These are phyloP conservation scores for Stenogyne calaminthoides DNA, from an alignment of 305 asterid genomes.

Conservation along the genomic window DNA sequence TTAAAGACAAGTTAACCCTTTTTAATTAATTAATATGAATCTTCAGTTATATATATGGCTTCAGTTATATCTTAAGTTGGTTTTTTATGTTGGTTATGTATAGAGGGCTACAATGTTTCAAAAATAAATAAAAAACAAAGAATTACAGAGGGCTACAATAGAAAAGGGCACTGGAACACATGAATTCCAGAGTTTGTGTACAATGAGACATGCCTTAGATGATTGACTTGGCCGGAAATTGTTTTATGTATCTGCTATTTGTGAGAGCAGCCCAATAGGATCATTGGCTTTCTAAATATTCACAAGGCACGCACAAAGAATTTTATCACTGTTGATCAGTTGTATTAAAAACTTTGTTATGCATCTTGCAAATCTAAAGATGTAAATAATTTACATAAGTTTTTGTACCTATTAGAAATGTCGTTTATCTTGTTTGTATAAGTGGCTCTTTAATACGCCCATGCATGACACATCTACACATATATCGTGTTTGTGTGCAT, in stretches of 20 bases:
- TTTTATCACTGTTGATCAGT: not conserved
- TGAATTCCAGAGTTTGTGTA: not conserved
- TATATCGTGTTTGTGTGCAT: not conserved
- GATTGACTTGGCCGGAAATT: not conserved
- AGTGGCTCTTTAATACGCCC: not conserved
- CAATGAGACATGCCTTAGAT: conserved; percentile 1
- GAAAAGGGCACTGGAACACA: not conserved
- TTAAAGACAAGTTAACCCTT: not conserved
- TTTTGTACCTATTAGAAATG: conserved; percentile 2
- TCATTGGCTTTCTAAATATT: not conserved
- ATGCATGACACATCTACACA: not conserved
- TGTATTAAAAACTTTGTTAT: not conserved
- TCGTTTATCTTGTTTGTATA: not conserved
- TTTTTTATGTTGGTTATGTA: too few relatives aligned
- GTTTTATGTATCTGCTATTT: not conserved
- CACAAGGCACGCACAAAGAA: not conserved
- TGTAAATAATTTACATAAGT: not conserved
- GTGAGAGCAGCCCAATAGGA: not conserved
- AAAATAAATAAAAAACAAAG: too few relatives aligned
- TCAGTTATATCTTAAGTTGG: not conserved
- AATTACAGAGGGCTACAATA: not conserved
- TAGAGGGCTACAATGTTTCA: not conserved
- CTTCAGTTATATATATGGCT: not conserved
- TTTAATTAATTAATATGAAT: not conserved
- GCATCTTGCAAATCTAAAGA: not conserved